Percentiles rank a stretch among this genome's conserved stretches.
Conservation (phyloP, 2,329 filamentous ascomycete species). For the Xylaria sp. region DNA sequence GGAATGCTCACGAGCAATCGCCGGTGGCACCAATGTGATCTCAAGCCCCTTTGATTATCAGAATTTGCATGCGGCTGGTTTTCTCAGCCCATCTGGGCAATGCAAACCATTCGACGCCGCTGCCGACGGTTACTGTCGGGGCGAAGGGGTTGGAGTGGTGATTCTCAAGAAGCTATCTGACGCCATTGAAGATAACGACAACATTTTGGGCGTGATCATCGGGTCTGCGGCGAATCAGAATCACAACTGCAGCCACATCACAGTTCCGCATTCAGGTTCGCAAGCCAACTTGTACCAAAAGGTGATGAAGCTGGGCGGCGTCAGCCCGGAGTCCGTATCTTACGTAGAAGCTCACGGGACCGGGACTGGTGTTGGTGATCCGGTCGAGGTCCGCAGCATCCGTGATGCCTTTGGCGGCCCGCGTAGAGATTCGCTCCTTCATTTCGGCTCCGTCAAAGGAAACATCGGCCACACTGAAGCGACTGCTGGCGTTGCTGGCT, state of each 20-base stretch:
- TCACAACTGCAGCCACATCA: slow-evolving; percentile 48
- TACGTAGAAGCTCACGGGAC: slow-evolving; percentile 26
- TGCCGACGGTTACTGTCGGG: slow-evolving; percentile 60
- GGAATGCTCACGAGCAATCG: slow-evolving; percentile 43
- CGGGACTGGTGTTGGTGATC: slow-evolving; percentile 18
- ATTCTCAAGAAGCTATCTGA: slow-evolving; percentile 54
- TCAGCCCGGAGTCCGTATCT: slow-evolving; percentile 35
- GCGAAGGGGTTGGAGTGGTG: slow-evolving; percentile 53
- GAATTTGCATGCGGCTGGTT: slow-evolving; percentile 35
- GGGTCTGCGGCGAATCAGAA: slow-evolving; percentile 50
- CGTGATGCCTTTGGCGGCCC: slow-evolving; percentile 20
- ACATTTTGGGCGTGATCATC: slow-evolving; percentile 48
- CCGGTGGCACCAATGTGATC: slow-evolving; percentile 44
- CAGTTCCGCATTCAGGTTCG: slow-evolving; percentile 45
- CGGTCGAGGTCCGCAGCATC: slow-evolving; percentile 20
- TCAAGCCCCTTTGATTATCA: slow-evolving; percentile 39
- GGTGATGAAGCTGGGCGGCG: slow-evolving; percentile 37
- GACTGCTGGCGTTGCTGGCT: slow-evolving; percentile 14
- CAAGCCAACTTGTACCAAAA: slow-evolving; percentile 42
- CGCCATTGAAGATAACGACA: slow-evolving; percentile 55
- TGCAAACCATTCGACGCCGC: slow-evolving; percentile 46
- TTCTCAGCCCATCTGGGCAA: slow-evolving; percentile 39
- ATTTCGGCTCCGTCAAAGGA: slow-evolving; percentile 20
- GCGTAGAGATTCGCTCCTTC: slow-evolving; percentile 3
- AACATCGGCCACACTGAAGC: slow-evolving; percentile 25